A percentile compares a stretch with the other conserved stretches of the same genome.
phyloP scores from a whole-genome alignment of 2,329 filamentous ascomycete genomes.

The Phialophora expanda region DNA sequence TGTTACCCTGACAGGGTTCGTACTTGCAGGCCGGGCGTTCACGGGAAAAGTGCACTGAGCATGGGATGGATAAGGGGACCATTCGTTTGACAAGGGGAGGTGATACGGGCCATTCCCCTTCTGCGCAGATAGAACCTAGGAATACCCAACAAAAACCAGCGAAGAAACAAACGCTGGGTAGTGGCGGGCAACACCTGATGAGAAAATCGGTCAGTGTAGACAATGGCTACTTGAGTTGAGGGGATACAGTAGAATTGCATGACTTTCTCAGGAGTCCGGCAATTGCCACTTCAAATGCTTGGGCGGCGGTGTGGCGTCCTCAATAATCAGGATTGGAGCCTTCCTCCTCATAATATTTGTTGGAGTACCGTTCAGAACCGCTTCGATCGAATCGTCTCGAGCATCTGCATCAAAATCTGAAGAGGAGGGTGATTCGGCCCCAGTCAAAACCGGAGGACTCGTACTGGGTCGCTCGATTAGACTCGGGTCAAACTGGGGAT shows the following conservation, averaged over 20 bases:
- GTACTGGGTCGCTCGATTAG: slow-evolving; percentile 38
- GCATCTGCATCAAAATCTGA: slow-evolving; percentile 8
- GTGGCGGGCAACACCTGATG: not conserved
- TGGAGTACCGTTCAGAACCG: slow-evolving; percentile 19
- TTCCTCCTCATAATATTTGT: not conserved
- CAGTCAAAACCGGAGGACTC: slow-evolving; percentile 34
- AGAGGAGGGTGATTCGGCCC: slow-evolving; percentile 21
- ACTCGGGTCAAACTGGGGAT: slow-evolving; percentile 39
- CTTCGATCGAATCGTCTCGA: slow-evolving; percentile 28
- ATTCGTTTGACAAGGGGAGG: not conserved
- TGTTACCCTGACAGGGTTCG: not conserved
- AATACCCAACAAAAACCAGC: not conserved
- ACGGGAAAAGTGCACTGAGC: not conserved
- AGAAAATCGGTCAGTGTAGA: not conserved
- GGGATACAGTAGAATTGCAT: not conserved
- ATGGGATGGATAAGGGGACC: not conserved
- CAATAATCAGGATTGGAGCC: slow-evolving; percentile 27
- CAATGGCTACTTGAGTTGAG: not conserved
- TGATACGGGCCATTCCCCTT: not conserved
- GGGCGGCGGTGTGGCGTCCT: slow-evolving; percentile 30
- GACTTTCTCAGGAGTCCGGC: slow-evolving; percentile 26
- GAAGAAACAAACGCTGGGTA: not conserved
- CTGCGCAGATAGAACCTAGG: not conserved
- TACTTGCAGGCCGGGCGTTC: not conserved
- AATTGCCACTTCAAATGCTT: slow-evolving; percentile 39